These are phyloP conservation scores for Trichoderma endophyticum DNA, from an alignment of 2,329 filamentous ascomycete genomes.

Conservation along the genomic window DNA sequence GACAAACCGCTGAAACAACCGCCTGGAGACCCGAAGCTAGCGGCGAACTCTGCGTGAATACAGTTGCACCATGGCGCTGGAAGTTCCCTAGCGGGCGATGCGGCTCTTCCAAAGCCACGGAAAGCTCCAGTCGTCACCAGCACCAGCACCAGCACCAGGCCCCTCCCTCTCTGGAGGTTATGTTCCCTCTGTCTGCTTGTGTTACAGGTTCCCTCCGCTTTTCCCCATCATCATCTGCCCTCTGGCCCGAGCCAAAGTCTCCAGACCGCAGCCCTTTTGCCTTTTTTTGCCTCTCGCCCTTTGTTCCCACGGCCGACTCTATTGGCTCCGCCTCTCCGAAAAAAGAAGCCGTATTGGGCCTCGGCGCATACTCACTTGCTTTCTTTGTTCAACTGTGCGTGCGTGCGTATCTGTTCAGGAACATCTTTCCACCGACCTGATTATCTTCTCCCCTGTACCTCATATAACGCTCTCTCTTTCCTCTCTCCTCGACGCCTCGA, in stretches of 20 bases:
- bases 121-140: not conserved
- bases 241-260: not conserved
- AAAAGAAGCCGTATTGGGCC: not conserved
- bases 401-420: not conserved
- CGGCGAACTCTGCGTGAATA: not conserved
- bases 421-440: not conserved
- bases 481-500: not conserved
- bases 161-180: not conserved
- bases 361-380: not conserved
- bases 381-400: not conserved
- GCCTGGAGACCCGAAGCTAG: not conserved
- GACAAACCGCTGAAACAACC: constrained; percentile 11
- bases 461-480: not conserved
- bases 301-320: not conserved
- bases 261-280: not conserved
- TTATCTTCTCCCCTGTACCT: not conserved
- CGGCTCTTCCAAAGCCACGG: constrained; percentile 7
- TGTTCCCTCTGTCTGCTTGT: not conserved
- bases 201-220: not conserved
- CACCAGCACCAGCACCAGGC: not conserved
- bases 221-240: constrained; percentile 8
- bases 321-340: not conserved
- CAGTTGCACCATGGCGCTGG: not conserved
- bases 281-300: not conserved
- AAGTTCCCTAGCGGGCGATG: not conserved